A percentile compares a stretch with the other conserved stretches of the same genome.
These are phyloP conservation scores for Penicillium sp. DNA, from an alignment of 2,329 filamentous ascomycete genomes.

Conservation along the genomic window DNA sequence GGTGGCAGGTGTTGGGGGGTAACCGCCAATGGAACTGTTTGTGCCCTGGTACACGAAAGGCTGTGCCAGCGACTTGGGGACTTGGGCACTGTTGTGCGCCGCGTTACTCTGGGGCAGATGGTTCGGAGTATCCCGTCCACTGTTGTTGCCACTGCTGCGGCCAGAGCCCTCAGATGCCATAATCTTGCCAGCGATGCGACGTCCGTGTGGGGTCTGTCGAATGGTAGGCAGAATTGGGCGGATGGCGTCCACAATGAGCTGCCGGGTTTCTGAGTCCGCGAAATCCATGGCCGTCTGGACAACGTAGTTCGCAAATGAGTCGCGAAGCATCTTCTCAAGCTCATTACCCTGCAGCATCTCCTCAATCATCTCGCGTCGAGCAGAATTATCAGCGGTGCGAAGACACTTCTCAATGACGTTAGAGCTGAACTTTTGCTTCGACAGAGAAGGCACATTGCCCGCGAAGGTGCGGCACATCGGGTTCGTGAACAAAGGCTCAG, in stretches of 20 bases:
- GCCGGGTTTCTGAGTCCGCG: constrained; percentile 66
- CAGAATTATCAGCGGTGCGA: constrained; percentile 69
- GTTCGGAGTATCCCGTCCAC: constrained; percentile 38
- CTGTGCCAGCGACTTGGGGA: constrained; percentile 32
- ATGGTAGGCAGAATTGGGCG: constrained; percentile 79
- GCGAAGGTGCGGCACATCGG: constrained; percentile 78
- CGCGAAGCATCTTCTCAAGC: constrained; percentile 81
- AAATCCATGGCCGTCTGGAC: constrained; percentile 94
- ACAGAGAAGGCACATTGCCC: constrained; percentile 64
- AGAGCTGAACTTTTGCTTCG: constrained; percentile 97
- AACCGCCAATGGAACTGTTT: constrained; percentile 24
- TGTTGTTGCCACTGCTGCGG: constrained; percentile 37
- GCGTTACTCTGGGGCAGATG: constrained; percentile 29
- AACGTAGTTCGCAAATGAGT: constrained; percentile 96
- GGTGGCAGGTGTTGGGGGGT: constrained; percentile 19
- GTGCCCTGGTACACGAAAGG: constrained; percentile 18
- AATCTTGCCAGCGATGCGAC: constrained; percentile 88
- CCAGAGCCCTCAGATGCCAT: constrained; percentile 48
- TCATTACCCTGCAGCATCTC: constrained; percentile 71
- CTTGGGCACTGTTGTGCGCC: constrained; percentile 30
- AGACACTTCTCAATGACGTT: constrained; percentile 98
- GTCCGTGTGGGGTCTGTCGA: constrained; percentile 86
- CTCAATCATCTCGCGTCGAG: constrained; percentile 74
- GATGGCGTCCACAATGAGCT: constrained; percentile 73
- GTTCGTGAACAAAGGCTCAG: constrained; percentile 80